These are phyloP conservation scores for Coniochaeta pulveracea DNA, from an alignment of 2,329 filamentous ascomycete species.

Conservation along the genomic window DNA sequence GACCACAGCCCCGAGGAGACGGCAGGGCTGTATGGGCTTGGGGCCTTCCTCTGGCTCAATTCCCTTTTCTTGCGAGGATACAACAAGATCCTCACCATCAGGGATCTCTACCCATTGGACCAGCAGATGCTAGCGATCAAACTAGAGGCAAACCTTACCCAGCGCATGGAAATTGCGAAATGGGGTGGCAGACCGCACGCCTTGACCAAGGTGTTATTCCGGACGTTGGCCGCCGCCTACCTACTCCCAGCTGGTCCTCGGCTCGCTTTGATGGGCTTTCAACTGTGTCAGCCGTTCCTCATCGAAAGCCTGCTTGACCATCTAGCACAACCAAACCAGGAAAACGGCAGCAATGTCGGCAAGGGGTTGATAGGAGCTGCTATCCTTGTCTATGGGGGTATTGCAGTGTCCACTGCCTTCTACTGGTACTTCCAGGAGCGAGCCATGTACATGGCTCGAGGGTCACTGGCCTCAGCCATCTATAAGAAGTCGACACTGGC, in stretches of 20 bases:
- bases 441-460: slow-evolving; percentile 17
- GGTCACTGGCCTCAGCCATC: slow-evolving; percentile 17
- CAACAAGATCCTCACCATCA: slow-evolving; percentile 16
- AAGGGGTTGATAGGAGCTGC: slow-evolving; percentile 23
- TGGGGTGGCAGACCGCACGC: slow-evolving; percentile 13
- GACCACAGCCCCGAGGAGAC: slow-evolving; percentile 25
- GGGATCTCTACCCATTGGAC: slow-evolving; percentile 20
- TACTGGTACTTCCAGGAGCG: slow-evolving; percentile 20
- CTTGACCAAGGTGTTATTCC: slow-evolving; percentile 16
- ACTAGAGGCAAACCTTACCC: slow-evolving; percentile 7
- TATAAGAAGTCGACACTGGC: slow-evolving; percentile 20
- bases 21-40: slow-evolving; percentile 17
- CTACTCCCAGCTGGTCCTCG: slow-evolving; percentile 24
- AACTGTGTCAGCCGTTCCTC: slow-evolving; percentile 30
- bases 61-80: slow-evolving; percentile 19
- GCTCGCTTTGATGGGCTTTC: slow-evolving; percentile 25
- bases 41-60: slow-evolving; percentile 20
- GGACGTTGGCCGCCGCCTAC: slow-evolving; percentile 19
- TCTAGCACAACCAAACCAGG: slow-evolving; percentile 14
- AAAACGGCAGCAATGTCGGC: slow-evolving; percentile 13
- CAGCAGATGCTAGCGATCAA: slow-evolving; percentile 11
- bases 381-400: slow-evolving; percentile 19
- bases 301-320: slow-evolving; percentile 25
- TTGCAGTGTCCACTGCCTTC: slow-evolving; percentile 20
- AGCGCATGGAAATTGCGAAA: slow-evolving; percentile 7